These are phyloP conservation scores for Naumovozyma dairenensis DNA, from an alignment of 805 yeast genomes.

Conservation along the genomic window DNA sequence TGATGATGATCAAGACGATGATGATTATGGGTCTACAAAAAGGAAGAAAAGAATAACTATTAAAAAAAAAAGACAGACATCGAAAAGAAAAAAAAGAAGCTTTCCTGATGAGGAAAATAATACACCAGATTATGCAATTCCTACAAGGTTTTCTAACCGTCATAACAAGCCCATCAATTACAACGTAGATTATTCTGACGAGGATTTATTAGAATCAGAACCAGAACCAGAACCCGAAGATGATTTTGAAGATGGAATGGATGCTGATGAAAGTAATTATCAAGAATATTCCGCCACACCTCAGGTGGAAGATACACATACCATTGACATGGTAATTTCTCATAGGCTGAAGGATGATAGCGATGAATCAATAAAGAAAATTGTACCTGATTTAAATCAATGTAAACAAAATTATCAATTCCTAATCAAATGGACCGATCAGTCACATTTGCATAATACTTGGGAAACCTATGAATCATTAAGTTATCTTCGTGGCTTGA, in stretches of 20 bases:
- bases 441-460: slow-evolving; percentile 87
- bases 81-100: slow-evolving; percentile 12
- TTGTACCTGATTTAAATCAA: slow-evolving; percentile 35
- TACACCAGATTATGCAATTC: slow-evolving; percentile 29
- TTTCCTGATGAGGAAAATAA: slow-evolving; percentile 5
- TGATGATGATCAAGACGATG: slow-evolving; percentile 18
- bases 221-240: slow-evolving; percentile 23
- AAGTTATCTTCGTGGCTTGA: slow-evolving; percentile 55
- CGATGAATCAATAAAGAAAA: slow-evolving; percentile 19
- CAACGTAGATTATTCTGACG: slow-evolving; percentile 54
- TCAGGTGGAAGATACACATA: slow-evolving; percentile 29
- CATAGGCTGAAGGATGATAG: slow-evolving; percentile 21
- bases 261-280: slow-evolving; percentile 14
- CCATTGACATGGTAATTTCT: slow-evolving; percentile 21
- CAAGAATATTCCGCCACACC: slow-evolving; percentile 23
- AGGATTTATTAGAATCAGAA: slow-evolving; percentile 32
- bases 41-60: slow-evolving; percentile 8
- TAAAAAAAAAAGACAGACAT: slow-evolving; percentile 16
- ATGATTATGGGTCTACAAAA: slow-evolving; percentile 9
- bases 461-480: slow-evolving; percentile 68
- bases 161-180: slow-evolving; percentile 59
- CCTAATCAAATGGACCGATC: slow-evolving; percentile 75
- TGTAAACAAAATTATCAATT: slow-evolving; percentile 54
- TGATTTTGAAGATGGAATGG: slow-evolving; percentile 18
- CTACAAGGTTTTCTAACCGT: slow-evolving; percentile 71